Evolutionary conservation across 2,329 filamentous ascomycete genomes (phyloP), one percentile per base, ranked within the genome.

Genomic region (Didymella segeticola): DNA sequence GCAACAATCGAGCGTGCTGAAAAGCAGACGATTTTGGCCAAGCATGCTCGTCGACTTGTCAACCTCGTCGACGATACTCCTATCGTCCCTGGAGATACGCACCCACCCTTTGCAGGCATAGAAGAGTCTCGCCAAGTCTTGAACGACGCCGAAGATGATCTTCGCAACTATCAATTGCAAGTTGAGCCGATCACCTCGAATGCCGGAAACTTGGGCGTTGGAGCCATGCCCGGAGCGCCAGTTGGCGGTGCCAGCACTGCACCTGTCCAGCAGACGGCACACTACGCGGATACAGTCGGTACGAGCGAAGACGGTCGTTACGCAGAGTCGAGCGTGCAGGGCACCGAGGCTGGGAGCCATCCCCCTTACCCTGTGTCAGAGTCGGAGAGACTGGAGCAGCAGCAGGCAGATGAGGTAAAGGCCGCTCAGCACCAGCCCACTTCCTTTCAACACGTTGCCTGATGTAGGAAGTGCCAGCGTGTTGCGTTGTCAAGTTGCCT

Each of bases 1-100:
- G 92, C 93, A 54, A 90, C 92, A 17, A 96, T 99, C 66, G 95
- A 99, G 80, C 89, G 93, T 26, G 92, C 92, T 20, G 95, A 98
- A 80, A 98, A 98, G 80, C 95, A 99, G 74, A 90, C 93, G 67
- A 90, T 99, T 56, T 84, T 99, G 14, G 93, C 95, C 52, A 90
- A 90, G 68, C 93, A 98, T 72, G 93, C 92, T 17, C 89, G 91
- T 48, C 87, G 91, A 36, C 84, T 99, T 29, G 76, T 99, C 50
- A 87, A 89, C 64, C 84, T 96, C 31, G 84, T 99, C 10, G 95
- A 99, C 67, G 93, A 97, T 73, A 88, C 88, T 0, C 91, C 95
- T 0, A 86, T 97, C 25, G 89, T 96, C 1, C 93, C 93, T 1
- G 95, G 95, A 41, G 91, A 97, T 72, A 75, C 82, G 14, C 87